Evolutionary conservation across 805 yeast species (phyloP), one percentile per base, ranked within the genome.

Genomic region (Saccharomycopsis selenospora): DNA sequence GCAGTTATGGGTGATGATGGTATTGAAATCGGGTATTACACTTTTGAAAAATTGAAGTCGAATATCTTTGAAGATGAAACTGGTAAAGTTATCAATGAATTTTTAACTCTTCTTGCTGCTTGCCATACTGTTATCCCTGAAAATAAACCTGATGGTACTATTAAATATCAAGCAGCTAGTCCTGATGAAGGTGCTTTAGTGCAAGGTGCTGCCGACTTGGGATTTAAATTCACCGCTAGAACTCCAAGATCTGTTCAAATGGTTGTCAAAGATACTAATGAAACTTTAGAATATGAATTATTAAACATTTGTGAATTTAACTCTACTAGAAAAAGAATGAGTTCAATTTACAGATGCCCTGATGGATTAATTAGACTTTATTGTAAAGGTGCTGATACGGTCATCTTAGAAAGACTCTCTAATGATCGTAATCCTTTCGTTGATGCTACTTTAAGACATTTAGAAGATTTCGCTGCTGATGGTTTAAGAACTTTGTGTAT

Each of bases 141-240:
- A 63, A 69, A 76, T 17, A 74, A 73, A 52, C 80, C 72, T 1
- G 70, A 69, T 49, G 86, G 85, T 0, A 57, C 72, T 2, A 81
- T 93, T 54, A 90, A 87, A 63, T 93, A 95, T 63, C 99, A 93
- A 66, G 99, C 99, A 1, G 96, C 99, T 0, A 90, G 98, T 0
- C 99, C 99, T 0, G 99, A 93, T 68, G 99, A 95, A 70, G 99
- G 99, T 45, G 99, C 99, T 0, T 72, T 93, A 53, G 99, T 93
- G 2, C 89, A 90, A 58, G 99, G 99, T 50, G 98, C 96, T 14
- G 93, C 97, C 0, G 72, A 71, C 59, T 68, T 91, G 42, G 98
- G 97, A 0, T 93, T 84, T 62, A 80, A 75, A 54, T 95, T 93
- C 62, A 75, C 77, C 5, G 79, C 88, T 42, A 83, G 99, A 68